These are phyloP conservation scores for Candida maris DNA, from an alignment of 805 yeast species.

Conservation along the genomic window DNA sequence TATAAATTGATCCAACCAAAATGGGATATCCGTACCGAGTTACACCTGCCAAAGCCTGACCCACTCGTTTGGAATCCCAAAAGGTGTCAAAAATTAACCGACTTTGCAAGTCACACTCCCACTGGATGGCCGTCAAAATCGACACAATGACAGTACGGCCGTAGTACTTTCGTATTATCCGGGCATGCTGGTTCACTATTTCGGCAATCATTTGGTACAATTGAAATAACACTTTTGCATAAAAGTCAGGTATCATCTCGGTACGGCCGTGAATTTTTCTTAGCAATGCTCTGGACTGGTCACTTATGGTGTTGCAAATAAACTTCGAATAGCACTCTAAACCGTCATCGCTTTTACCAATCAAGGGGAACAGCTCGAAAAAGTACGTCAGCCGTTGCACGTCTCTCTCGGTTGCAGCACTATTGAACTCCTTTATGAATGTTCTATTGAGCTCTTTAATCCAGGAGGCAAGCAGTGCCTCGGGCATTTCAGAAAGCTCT, in stretches of 20 bases:
- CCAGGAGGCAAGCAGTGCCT: slow-evolving; percentile 53
- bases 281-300: slow-evolving; percentile 68
- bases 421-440: slow-evolving; percentile 61
- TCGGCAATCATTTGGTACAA: slow-evolving; percentile 81
- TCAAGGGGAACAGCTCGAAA: slow-evolving; percentile 84
- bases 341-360: slow-evolving; percentile 70
- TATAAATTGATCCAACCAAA: slow-evolving; percentile 33
- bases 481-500: slow-evolving; percentile 80
- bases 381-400: slow-evolving; percentile 70
- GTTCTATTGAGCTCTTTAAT: slow-evolving; percentile 50
- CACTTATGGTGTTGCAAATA: slow-evolving; percentile 78
- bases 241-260: slow-evolving; percentile 44
- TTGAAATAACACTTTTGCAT: slow-evolving; percentile 57
- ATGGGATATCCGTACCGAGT: slow-evolving; percentile 51
- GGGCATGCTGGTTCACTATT: slow-evolving; percentile 82
- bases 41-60: slow-evolving; percentile 52
- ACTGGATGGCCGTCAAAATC: slow-evolving; percentile 71
- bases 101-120: slow-evolving; percentile 90
- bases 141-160: slow-evolving; percentile 59
- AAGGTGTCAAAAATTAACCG: slow-evolving; percentile 85
- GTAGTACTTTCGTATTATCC: slow-evolving; percentile 70
- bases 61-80: slow-evolving; percentile 66
- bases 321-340: slow-evolving; percentile 79
- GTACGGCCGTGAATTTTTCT: slow-evolving; percentile 38
- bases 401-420: slow-evolving; percentile 63